Evolutionary conservation across 192 early-diverging fungal genomes (phyloP), one percentile per base, ranked within the genome.

Genomic region (Coemansia sp.): DNA sequence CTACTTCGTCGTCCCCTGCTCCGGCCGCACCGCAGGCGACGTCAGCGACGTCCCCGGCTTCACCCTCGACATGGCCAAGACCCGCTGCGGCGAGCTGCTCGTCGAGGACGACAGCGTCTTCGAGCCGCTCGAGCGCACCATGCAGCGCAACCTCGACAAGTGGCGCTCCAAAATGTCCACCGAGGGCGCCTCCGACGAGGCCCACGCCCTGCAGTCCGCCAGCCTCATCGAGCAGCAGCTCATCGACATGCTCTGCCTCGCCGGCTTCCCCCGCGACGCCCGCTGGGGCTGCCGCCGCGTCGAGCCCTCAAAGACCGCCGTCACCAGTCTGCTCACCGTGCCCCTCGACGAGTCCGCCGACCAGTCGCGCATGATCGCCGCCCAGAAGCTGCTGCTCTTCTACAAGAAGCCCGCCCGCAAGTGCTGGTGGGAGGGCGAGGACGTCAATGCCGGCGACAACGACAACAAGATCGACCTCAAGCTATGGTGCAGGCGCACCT

Each of bases 391-490:
- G 24, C 58, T 90, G 12, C 62, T 89, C 23, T 90, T 91, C 53
- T 91, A 85, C 84, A 87, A 87, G 76, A 91, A 90, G 62, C 88
- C 90, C 14, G 90, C 90, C 61, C 84, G 87, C 63, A 91, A 91
- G 70, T 91, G 87, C 66, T 91, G 88, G 88, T 91, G 89, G 88
- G 88, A 91, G 73, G 85, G 87, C 17, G 80, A 82, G 40, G 84
- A 85, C 57, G 80, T 91, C 50, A 74, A 82, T 46, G 66, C 87
- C 12, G 75, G 81, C 47, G 73, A 83, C 51, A 73, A 69, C 43
- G 61, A 82, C 41, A 78, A 70, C 58, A 64, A 73, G 48, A 78
- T 81, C n/a, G 63, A 82, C 25, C 80, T 89, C 33, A 75, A 84
- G 56, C 59, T 91, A 41, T 91, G 89, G 89, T 85, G 84, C 66